These are phyloP conservation scores for Warburgia ugandensis DNA, from an alignment of 164 flowering plant genomes.

Conservation along the genomic window DNA sequence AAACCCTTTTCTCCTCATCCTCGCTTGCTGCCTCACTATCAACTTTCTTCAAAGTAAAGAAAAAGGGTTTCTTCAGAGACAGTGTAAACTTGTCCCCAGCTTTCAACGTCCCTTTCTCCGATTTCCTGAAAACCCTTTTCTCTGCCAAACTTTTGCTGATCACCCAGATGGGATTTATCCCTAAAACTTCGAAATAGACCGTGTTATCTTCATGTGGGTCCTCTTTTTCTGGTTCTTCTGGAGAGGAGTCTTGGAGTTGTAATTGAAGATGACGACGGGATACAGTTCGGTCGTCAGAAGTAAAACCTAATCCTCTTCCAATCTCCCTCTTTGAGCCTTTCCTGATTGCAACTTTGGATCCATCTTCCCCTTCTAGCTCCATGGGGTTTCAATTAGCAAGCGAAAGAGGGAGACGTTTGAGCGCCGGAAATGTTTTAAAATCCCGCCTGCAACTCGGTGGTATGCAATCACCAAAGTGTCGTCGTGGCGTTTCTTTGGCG, in stretches of 20 bases:
- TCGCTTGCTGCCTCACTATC: constrained; percentile 9
- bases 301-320: constrained; percentile 47
- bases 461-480: no score
- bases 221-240: background rate
- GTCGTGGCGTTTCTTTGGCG: no score
- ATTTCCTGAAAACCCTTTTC: constrained; percentile 38
- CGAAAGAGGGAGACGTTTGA: no score
- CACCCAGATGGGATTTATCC: constrained; percentile 85
- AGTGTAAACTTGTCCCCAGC: constrained; percentile 59
- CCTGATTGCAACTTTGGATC: constrained; percentile 26
- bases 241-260: constrained; percentile 6
- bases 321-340: constrained; percentile 22
- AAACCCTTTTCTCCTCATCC: constrained; percentile 6
- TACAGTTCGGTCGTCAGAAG: constrained; percentile 44
- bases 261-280: constrained; percentile 64
- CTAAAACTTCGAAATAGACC: constrained; percentile 50
- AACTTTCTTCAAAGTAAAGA: constrained; percentile 37
- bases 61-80: constrained; percentile 41
- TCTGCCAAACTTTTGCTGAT: constrained; percentile 14
- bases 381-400: no score
- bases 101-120: constrained; percentile 40
- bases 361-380: constrained; percentile 57
- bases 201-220: constrained; percentile 18
- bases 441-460: no score
- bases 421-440: no score